Percentiles rank a stretch among this genome's conserved stretches.
Conservation (phyloP, 108 stramenopile genomes). For the Epipyxis sp. region DNA sequence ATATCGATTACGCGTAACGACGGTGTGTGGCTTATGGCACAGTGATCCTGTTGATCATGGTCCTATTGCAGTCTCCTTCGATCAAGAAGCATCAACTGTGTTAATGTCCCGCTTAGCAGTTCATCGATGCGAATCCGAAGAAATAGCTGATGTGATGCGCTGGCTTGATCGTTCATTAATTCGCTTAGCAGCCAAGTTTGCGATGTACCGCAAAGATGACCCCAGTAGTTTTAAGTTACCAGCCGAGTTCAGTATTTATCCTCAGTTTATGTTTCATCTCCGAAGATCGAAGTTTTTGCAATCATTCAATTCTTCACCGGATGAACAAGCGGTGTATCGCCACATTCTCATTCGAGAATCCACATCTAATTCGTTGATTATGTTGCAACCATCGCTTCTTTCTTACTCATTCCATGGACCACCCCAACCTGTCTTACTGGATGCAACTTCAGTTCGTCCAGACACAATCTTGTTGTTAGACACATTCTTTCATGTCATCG, state of each 20-base stretch:
- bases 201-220: conserved; percentile 89
- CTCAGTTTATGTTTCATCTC: conserved; percentile 95
- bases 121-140: conserved; percentile 83
- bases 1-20: conserved; percentile 87
- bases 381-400: conserved; percentile 98
- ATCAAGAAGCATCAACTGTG: conserved; percentile 98
- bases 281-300: conserved; percentile 90
- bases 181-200: conserved; percentile 94
- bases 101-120: conserved; percentile 92
- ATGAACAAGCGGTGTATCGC: conserved; percentile 94
- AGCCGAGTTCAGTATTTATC: conserved; percentile 91
- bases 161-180: conserved; percentile 97
- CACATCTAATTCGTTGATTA: conserved; percentile 88
- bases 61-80: conserved; percentile 80
- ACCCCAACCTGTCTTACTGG: conserved; percentile 88
- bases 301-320: conserved; percentile 94
- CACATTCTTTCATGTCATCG: conserved; percentile 99
- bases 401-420: conserved; percentile 92
- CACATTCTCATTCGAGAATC: conserved; percentile 83
- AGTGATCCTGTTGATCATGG: conserved; percentile 57
- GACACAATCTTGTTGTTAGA: conserved; percentile 96
- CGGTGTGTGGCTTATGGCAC: conserved; percentile 88
- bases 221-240: conserved; percentile 79
- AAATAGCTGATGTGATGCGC: conserved; percentile 91
- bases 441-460: conserved; percentile 81